Conservation (phyloP, 345 rosid species). For the Citropsis articulata region DNA sequence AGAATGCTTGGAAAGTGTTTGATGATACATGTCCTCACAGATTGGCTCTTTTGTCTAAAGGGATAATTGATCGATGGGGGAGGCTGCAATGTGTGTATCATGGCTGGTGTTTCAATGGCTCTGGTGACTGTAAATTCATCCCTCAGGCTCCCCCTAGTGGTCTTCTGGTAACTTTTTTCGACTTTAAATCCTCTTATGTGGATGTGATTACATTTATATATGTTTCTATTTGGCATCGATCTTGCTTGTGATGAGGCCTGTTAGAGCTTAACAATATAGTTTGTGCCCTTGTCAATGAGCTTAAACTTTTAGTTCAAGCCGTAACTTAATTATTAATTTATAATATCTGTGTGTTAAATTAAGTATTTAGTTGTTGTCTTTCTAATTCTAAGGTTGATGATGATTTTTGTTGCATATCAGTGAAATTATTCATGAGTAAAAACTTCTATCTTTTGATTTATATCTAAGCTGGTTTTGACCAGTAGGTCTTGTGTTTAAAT, state of each 20-base stretch:
- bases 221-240: background rate
- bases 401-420: too few relatives aligned
- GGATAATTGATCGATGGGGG: slow-evolving; percentile 46
- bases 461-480: too few relatives aligned
- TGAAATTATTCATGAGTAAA: too few relatives aligned
- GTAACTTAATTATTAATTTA: too few relatives aligned
- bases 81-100: slow-evolving; percentile 47
- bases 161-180: slow-evolving; percentile 29
- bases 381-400: too few relatives aligned
- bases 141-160: slow-evolving; percentile 49
- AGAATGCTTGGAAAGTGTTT: slow-evolving; percentile 42
- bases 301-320: too few relatives aligned
- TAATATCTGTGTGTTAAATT: too few relatives aligned
- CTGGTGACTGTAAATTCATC: slow-evolving; percentile 43
- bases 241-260: background rate
- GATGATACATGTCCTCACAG: slow-evolving; percentile 51
- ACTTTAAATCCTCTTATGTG: background rate
- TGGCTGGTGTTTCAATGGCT: slow-evolving; percentile 53
- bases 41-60: slow-evolving; percentile 49
- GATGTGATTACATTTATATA: background rate
- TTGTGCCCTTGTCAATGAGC: too few relatives aligned
- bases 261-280: too few relatives aligned
- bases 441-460: too few relatives aligned
- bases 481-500: too few relatives aligned
- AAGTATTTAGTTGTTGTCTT: too few relatives aligned